Conservation (phyloP, 2,329 filamentous ascomycete species). For the Cytospora leucostoma region DNA sequence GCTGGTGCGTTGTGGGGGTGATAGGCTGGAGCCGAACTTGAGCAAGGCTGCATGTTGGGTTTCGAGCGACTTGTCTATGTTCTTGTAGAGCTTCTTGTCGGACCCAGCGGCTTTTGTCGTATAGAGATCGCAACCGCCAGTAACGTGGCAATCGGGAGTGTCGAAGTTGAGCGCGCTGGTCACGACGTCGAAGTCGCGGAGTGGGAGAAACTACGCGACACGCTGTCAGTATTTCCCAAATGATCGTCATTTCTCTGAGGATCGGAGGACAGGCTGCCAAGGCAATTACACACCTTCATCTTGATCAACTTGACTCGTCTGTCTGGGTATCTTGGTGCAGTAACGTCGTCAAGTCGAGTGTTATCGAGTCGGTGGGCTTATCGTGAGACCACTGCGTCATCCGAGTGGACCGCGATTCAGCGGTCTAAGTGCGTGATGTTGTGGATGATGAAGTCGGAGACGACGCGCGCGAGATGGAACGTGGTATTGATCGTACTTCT, state of each 20-base stretch:
- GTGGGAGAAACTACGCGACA: conserved; percentile 74
- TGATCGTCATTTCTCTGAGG: neutral
- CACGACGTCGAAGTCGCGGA: conserved; percentile 88
- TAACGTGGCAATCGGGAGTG: conserved; percentile 87
- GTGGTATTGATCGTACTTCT: neutral
- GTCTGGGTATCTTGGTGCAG: neutral
- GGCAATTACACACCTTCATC: conserved; percentile 42
- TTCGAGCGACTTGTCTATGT: conserved; percentile 88
- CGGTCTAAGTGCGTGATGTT: conserved; percentile 7
- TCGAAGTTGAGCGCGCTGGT: conserved; percentile 94
- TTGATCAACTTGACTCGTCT: conserved; percentile 26
- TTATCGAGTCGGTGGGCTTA: conserved; percentile 26
- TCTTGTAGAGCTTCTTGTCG: conserved; percentile 97
- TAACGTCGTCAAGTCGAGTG: conserved; percentile 16
- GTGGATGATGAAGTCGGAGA: neutral
- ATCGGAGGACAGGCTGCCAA: neutral
- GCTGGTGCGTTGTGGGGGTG: conserved; percentile 72
- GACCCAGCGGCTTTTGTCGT: conserved; percentile 93
- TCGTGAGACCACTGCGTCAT: conserved; percentile 28
- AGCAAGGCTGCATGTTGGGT: conserved; percentile 88
- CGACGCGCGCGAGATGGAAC: neutral
- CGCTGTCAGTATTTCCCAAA: conserved; percentile 1
- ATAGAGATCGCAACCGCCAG: conserved; percentile 93
- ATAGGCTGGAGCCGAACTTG: conserved; percentile 82
- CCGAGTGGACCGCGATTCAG: conserved; percentile 15